A percentile compares a stretch with the other conserved stretches of the same genome.
Conservation (phyloP, 192 early-diverging fungal species). For the Coemansia sp. region DNA sequence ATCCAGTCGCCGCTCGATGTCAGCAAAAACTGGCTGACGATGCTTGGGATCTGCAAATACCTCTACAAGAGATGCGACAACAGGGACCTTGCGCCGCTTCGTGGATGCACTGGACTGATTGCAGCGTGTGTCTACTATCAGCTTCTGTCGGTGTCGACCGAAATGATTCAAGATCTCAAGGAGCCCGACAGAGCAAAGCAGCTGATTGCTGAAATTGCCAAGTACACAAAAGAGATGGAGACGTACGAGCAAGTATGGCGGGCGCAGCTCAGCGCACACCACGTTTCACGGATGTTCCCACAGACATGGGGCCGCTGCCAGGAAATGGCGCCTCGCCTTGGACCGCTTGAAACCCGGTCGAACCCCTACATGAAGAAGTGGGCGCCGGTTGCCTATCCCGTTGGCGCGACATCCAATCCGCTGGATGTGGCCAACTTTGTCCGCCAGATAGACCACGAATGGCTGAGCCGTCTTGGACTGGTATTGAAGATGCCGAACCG, state of each 20-base stretch:
- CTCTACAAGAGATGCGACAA: conserved; percentile 21
- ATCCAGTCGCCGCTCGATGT: conserved; percentile 22
- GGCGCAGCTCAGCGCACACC: conserved; percentile 20
- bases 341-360: conserved; percentile 41
- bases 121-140: conserved; percentile 37
- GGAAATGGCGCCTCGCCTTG: background rate
- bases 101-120: conserved; percentile 36
- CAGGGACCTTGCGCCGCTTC: conserved; percentile 19
- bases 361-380: conserved; percentile 26
- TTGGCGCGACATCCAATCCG: conserved; percentile 44
- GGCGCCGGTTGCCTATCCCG: conserved; percentile 43
- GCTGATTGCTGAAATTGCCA: conserved; percentile 15
- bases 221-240: conserved; percentile 26
- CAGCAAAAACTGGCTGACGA: conserved; percentile 44
- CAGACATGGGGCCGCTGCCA: conserved; percentile 43
- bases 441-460: conserved; percentile 41
- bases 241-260: conserved; percentile 20
- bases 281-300: conserved; percentile 31
- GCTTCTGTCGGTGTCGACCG: conserved; percentile 21
- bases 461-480: conserved; percentile 31
- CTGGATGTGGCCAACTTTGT: conserved; percentile 52
- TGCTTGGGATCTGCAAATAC: conserved; percentile 41
- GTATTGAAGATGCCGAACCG: conserved; percentile 23
- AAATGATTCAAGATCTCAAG: conserved; percentile 10
- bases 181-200: conserved; percentile 4